Percentiles rank a stretch among this genome's conserved stretches.
Conservation (phyloP, 148 eudicot genomes). For the Fagopyrum homotropicum region DNA sequence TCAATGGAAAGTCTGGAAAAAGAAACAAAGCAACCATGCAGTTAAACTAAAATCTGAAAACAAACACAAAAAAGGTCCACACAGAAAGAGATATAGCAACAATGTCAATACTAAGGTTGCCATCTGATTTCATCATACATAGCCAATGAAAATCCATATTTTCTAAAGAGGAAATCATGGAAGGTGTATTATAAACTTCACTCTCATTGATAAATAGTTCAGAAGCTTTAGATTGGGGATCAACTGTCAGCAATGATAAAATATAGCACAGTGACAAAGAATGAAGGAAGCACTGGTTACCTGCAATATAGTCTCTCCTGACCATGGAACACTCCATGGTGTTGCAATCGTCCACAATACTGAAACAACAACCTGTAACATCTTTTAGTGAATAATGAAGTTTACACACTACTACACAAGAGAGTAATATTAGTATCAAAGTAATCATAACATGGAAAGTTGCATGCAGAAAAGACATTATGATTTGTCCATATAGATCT, state of each 20-base stretch:
- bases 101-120: neutral
- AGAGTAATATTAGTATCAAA: neutral
- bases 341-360: conserved; percentile 41
- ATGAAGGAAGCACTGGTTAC: conserved; percentile 22
- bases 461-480: too few species aligned
- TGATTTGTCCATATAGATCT: too few species aligned
- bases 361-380: conserved; percentile 46
- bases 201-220: neutral
- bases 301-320: conserved; percentile 74
- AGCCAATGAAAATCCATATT: neutral
- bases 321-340: conserved; percentile 87
- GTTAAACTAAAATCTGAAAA: neutral
- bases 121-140: neutral
- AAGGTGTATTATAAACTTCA: neutral
- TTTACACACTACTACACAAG: neutral
- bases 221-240: neutral
- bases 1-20: neutral
- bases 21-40: neutral
- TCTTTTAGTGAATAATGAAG: neutral
- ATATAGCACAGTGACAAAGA: neutral
- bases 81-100: neutral
- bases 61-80: neutral
- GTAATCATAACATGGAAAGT: neutral
- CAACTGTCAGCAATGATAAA: neutral
- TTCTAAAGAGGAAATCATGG: neutral